Evolutionary conservation across 345 rosid species (phyloP).

Genomic region (Ailanthus altissimus): DNA sequence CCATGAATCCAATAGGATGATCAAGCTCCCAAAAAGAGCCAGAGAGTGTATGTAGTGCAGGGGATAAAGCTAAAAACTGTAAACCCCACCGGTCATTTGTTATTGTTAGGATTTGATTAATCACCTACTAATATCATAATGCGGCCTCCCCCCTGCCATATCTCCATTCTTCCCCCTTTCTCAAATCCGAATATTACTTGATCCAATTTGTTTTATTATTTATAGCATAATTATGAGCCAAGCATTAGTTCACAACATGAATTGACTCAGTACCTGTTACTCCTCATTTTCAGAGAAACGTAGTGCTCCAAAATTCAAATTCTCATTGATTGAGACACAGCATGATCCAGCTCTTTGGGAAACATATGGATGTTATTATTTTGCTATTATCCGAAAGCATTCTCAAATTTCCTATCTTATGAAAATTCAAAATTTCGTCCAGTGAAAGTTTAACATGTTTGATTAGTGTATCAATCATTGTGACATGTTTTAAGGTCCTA

Average conservation of each 20-base stretch:
- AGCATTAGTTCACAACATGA: conserved; percentile 34
- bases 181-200: not conserved
- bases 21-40: not conserved
- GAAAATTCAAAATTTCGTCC: too few species aligned
- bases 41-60: not conserved
- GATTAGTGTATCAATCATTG: not conserved
- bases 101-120: conserved; percentile 22
- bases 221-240: conserved; percentile 29
- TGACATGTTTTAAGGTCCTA: not conserved
- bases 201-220: not conserved
- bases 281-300: conserved; percentile 1
- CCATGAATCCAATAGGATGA: conserved; percentile 11
- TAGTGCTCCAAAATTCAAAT: not conserved
- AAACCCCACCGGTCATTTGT: conserved; percentile 25
- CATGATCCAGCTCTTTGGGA: not conserved
- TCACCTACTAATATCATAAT: conserved; percentile 25
- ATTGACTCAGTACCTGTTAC: not conserved
- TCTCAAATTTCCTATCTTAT: not conserved
- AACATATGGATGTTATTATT: not conserved
- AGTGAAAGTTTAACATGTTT: not conserved
- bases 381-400: not conserved
- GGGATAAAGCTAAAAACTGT: not conserved
- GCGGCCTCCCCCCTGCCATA: conserved; percentile 14
- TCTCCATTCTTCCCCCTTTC: not conserved
- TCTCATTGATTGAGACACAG: not conserved